Evolutionary conservation across 2,329 filamentous ascomycete genomes (phyloP), one percentile per base, ranked within the genome.

Genomic region (Pezizomycotina sp.): DNA sequence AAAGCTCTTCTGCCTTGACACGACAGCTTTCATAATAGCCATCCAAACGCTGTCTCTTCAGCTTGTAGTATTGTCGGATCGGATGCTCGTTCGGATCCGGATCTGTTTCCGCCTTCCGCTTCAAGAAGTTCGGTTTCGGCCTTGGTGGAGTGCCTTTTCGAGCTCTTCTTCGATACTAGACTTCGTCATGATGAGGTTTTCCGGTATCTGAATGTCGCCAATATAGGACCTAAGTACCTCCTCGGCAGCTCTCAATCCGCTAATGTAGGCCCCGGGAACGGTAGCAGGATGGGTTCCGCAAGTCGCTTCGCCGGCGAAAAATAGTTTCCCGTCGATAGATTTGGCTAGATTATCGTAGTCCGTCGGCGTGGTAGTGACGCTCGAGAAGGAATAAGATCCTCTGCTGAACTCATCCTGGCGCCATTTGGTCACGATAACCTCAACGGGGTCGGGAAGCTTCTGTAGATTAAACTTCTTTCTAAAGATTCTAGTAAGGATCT

Each of bases 291-390:
- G 84, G 1, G 83, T 92, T 29, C 81, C 83, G 50, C 80, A 93
- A 1, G 91, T 98, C 43, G 92, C 89, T 58, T 98, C 89, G 30
- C 89, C 89, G 10, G 86, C 89, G 57, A 98, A 98, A 58, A 86
- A 81, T 6, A 98, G 62, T 13, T 46, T 45, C 47, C 91, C 92
- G 20, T 82, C 84, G 20, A 93, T 65, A 1, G 78, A 64, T 31
- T 70, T 69, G 2, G 89, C 82, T 80, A 98, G 92, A 20, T 72
- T 63, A 55, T 95, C 81, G 58, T 98, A 98, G 55, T 98, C 89
- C 34, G 83, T 78, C 2, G 78, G 70, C 33, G 72, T 68, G 58
- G 92, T 86, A 29, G 72, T 66, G 4, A 83, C 76, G 0, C 80
- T 84, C 1, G 92, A 82, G 47, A 81, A 95, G 2, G 91, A 98